These are phyloP conservation scores for Fomitiporia mediterranea DNA, from an alignment of 1,284 basidiomycete genomes.

Conservation along the genomic window DNA sequence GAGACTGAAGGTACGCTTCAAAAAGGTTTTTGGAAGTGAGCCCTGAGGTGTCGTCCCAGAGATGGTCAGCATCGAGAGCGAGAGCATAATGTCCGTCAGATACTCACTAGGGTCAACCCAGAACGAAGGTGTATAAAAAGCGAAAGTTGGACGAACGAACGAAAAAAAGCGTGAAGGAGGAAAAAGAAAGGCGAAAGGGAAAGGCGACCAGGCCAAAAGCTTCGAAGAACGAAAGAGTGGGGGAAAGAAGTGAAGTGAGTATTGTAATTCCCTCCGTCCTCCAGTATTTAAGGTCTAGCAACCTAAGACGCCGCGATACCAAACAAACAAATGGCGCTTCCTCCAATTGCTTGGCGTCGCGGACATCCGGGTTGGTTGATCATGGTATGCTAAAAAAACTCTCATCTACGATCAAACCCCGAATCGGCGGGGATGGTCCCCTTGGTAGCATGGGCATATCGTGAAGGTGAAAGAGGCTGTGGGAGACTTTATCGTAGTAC, in stretches of 20 bases:
- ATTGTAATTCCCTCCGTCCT: background rate
- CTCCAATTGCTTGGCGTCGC: constrained; percentile 1
- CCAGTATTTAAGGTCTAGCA: constrained; percentile 9
- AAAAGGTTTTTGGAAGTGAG: constrained; percentile 8
- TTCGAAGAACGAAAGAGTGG: constrained; percentile 17
- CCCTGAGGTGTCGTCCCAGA: background rate
- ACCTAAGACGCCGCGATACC: constrained; percentile 2
- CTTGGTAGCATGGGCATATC: constrained; percentile 3
- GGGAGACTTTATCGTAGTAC: background rate
- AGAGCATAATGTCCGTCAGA: background rate
- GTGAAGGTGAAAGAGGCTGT: background rate
- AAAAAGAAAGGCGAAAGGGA: constrained; percentile 10
- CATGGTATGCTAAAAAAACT: background rate
- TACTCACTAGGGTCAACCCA: constrained; percentile 20
- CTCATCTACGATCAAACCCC: background rate
- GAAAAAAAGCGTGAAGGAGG: background rate
- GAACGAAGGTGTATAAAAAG: constrained; percentile 10
- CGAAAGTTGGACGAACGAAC: constrained; percentile 1
- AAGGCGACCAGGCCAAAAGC: constrained; percentile 21
- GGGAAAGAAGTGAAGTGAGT: constrained; percentile 12
- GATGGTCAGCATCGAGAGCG: background rate
- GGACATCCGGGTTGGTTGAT: background rate
- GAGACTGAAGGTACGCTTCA: background rate
- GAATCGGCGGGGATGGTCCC: constrained; percentile 4
- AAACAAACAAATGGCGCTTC: background rate